Evolutionary conservation across 257 asterid genomes (phyloP).

Genomic region (Verbascum thapsus): DNA sequence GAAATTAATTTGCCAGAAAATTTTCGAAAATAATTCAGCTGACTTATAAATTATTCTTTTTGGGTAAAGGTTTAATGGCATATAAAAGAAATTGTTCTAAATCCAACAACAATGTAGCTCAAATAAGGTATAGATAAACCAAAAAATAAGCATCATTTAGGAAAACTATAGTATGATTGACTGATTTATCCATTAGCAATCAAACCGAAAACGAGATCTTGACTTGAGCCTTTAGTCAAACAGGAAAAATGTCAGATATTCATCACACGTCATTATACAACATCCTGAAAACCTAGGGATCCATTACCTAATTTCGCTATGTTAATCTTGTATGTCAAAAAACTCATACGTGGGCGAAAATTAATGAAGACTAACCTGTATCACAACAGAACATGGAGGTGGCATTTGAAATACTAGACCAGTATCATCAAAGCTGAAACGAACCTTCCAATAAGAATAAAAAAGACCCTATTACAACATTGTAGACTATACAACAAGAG

Average conservation of each 20-base stretch:
- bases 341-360: not conserved
- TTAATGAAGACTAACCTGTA: conserved; percentile 58
- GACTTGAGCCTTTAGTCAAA: not conserved
- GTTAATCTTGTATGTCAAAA: not conserved
- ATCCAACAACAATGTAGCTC: not conserved
- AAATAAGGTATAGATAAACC: not conserved
- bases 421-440: conserved; percentile 60
- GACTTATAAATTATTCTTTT: not conserved
- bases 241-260: not conserved
- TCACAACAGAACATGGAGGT: conserved; percentile 85
- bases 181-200: not conserved
- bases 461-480: conserved; percentile 26
- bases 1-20: not conserved
- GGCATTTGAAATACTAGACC: conserved; percentile 85
- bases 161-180: not conserved
- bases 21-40: not conserved
- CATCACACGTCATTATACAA: no score
- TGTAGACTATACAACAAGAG: conserved; percentile 5
- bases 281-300: not conserved
- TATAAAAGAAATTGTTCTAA: not conserved
- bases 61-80: conserved; percentile 1
- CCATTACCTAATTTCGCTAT: not conserved
- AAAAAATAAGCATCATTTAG: no score
- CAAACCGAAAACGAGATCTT: not conserved
- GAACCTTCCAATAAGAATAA: conserved; percentile 57